These are phyloP conservation scores for Tripidium arundinaceum DNA, from an alignment of 202 grass and related monocot genomes.

Conservation along the genomic window DNA sequence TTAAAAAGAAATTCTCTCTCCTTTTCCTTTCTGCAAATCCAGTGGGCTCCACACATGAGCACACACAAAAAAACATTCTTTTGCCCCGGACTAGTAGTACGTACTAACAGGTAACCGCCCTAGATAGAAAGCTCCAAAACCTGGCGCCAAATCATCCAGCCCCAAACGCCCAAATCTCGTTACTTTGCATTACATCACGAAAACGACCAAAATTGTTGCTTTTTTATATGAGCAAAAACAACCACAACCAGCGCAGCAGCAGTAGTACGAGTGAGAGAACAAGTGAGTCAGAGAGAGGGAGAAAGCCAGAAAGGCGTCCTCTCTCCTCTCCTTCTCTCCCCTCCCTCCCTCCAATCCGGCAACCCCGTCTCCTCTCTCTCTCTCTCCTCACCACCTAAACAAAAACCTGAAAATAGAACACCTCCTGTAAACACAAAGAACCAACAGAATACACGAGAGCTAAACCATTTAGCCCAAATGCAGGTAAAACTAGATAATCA, in stretches of 20 bases:
- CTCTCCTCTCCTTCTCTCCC: background rate
- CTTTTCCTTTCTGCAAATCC: background rate
- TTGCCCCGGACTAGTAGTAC: background rate
- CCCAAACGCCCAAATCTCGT: constrained; percentile 20
- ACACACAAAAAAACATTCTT: background rate
- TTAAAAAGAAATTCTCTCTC: background rate
- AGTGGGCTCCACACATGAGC: background rate
- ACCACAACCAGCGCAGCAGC: background rate
- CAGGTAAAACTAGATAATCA: constrained; percentile 15
- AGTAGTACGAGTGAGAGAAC: background rate
- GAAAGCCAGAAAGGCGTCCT: background rate
- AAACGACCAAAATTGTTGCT: constrained; percentile 9
- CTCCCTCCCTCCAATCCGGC: background rate
- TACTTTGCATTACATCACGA: constrained; percentile 15
- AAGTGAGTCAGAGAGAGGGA: background rate
- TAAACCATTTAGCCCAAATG: constrained; percentile 13
- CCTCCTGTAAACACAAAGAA: constrained; percentile 28
- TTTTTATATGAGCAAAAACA: background rate
- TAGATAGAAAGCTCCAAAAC: constrained; percentile 10
- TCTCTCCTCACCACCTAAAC: background rate
- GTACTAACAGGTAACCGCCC: background rate
- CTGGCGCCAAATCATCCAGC: constrained; percentile 7
- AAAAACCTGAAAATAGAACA: constrained; percentile 24
- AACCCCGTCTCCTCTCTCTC: background rate
- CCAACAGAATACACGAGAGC: constrained; percentile 7